Evolutionary conservation across 1,284 basidiomycete genomes (phyloP).

Genomic region (Termitomyces sp.): DNA sequence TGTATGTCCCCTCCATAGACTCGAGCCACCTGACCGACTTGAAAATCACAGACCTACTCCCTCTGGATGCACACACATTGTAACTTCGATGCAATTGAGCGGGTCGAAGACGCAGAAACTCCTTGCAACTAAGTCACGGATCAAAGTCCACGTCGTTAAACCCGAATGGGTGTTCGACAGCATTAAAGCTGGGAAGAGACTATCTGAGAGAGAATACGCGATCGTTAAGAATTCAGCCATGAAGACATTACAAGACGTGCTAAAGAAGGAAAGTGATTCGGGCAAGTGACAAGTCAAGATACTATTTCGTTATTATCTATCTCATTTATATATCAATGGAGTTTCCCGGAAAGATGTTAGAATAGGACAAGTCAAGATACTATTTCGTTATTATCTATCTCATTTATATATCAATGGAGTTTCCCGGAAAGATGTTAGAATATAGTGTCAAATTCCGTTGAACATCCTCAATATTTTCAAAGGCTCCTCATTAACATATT

Average conservation of each 20-base stretch:
- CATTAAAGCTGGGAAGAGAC: constrained; percentile 47
- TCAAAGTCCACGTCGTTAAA: constrained; percentile 50
- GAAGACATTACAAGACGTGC: constrained; percentile 25
- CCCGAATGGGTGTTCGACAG: constrained; percentile 73
- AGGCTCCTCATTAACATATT: no score
- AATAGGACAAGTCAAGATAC: background rate
- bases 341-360: no score
- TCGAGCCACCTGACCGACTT: constrained; percentile 5
- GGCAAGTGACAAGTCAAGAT: background rate
- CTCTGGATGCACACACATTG: constrained; percentile 63
- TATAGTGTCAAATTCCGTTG: no score
- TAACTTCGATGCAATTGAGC: constrained; percentile 64
- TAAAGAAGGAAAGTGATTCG: constrained; percentile 7
- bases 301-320: background rate
- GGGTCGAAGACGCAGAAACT: constrained; percentile 61
- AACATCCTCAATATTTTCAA: no score
- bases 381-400: background rate
- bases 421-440: background rate
- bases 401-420: background rate
- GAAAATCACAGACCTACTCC: constrained; percentile 37
- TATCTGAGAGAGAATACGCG: constrained; percentile 51
- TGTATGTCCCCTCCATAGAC: constrained; percentile 29
- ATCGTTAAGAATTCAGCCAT: constrained; percentile 35
- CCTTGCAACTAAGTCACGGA: constrained; percentile 43
- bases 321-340: background rate